Evolutionary conservation across 1,284 basidiomycete genomes (phyloP).

Genomic region (Pterulicium gracile): DNA sequence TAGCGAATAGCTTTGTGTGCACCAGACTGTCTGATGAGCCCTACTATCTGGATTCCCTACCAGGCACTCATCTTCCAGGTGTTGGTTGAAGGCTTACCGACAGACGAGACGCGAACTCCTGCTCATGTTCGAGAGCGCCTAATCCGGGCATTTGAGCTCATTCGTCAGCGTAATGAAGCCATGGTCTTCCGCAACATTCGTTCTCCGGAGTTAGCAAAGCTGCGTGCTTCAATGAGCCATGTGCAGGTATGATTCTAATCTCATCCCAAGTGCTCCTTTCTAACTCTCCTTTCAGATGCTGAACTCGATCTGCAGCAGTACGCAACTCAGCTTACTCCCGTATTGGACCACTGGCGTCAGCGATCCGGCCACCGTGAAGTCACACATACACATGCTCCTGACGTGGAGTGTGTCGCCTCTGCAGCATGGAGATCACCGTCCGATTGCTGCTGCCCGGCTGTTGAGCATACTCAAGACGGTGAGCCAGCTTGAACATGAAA

Average conservation of each 20-base stretch:
- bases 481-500: too few species aligned
- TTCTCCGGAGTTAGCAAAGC: conserved; percentile 23
- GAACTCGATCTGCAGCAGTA: conserved; percentile 68
- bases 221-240: conserved; percentile 60
- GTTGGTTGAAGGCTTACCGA: not conserved
- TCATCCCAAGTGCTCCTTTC: conserved; percentile 5
- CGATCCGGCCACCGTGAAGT: conserved; percentile 37
- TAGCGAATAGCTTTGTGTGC: not conserved
- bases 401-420: conserved; percentile 82
- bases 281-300: conserved; percentile 40
- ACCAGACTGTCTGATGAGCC: not conserved
- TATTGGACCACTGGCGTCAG: conserved; percentile 48
- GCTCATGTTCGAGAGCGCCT: too few species aligned
- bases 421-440: conserved; percentile 79
- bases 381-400: conserved; percentile 72
- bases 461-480: too few species aligned
- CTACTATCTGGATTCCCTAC: not conserved
- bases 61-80: not conserved
- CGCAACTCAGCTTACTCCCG: conserved; percentile 48
- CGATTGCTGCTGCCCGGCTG: conserved; percentile 74
- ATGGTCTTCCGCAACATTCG: conserved; percentile 1
- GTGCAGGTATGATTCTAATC: conserved; percentile 55
- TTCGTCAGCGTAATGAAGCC: not conserved
- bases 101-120: too few species aligned
- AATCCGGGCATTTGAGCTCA: too few species aligned